Evolutionary conservation across 805 yeast species (phyloP), one percentile per base, ranked within the genome.

Genomic region (Candida chauliodis): DNA sequence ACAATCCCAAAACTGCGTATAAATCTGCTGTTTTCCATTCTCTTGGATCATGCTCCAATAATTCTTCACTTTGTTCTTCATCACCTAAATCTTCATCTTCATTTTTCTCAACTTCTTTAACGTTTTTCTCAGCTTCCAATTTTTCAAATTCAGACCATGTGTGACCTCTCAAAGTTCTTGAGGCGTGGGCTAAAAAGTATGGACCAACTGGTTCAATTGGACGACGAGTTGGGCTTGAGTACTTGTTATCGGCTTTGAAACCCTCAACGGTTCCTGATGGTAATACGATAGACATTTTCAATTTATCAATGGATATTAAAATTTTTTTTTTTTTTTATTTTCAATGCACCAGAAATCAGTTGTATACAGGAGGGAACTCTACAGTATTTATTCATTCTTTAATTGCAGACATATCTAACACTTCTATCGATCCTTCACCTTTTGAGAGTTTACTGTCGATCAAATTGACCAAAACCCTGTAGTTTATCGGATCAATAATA

Each of bases 131-230:
- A 44, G 96, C 96, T 75, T 90, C 95, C 50, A 89, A 71, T 62
- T 84, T 82, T 70, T 93, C 99, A 58, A 78, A 93, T 69, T 93
- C 98, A 40, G 97, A 88, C 96, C 97, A 93, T 35, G 98, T 88
- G 71, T 95, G 96, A 62, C 96, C 96, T 69, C 96, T 81, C 53
- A 90, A 74, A 38, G 95, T 78, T 75, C 99, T 85, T 51, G 95
- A 81, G 42, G 98, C 98, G 58, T 93, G 99, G 37, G 96, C 96
- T 53, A 93, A 72, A 71, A 90, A 93, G 60, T 78, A 85, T 46
- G 95, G 91, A 41, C 99, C 99, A 50, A 91, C 96, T 26, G 99
- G 98, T 70, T 93, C 99, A 46, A 90, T 73, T 43, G 91, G 82
- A 62, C 96, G 84, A 52, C 84, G 83, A 33, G 74, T 73, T 34